These are phyloP conservation scores for Oldenlandia corymbosa DNA, from an alignment of 257 asterid species.

Conservation along the genomic window DNA sequence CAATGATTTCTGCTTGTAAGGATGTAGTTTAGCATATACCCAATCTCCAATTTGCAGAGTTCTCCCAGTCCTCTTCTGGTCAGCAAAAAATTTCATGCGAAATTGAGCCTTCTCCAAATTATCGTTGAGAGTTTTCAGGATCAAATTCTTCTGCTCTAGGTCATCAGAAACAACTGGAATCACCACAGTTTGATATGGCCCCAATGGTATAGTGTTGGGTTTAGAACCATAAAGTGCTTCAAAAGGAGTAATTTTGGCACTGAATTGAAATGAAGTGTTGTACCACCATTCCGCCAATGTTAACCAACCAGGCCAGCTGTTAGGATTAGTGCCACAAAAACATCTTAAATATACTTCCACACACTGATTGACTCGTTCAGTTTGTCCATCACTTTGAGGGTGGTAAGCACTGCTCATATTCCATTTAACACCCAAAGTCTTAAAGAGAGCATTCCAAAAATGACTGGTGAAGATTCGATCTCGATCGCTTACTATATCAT, in stretches of 20 bases:
- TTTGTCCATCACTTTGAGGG: neutral
- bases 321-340: neutral
- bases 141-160: too few relatives aligned
- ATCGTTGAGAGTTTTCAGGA: too few relatives aligned
- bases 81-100: too few relatives aligned
- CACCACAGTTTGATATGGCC: too few relatives aligned
- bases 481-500: neutral
- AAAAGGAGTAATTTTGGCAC: neutral
- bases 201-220: too few relatives aligned
- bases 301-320: neutral
- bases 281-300: neutral
- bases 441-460: neutral
- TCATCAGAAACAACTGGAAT: too few relatives aligned
- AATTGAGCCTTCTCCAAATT: too few relatives aligned
- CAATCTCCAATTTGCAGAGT: too few relatives aligned
- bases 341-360: neutral
- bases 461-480: neutral
- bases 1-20: too few relatives aligned
- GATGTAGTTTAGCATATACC: too few relatives aligned
- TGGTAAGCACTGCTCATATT: neutral
- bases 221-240: too few relatives aligned
- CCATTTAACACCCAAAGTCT: neutral
- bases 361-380: neutral
- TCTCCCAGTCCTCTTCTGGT: too few relatives aligned
- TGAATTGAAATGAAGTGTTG: neutral